Evolutionary conservation across 495 filamentous ascomycete species (phyloP).

Genomic region (Annulohypoxylon stygium): DNA sequence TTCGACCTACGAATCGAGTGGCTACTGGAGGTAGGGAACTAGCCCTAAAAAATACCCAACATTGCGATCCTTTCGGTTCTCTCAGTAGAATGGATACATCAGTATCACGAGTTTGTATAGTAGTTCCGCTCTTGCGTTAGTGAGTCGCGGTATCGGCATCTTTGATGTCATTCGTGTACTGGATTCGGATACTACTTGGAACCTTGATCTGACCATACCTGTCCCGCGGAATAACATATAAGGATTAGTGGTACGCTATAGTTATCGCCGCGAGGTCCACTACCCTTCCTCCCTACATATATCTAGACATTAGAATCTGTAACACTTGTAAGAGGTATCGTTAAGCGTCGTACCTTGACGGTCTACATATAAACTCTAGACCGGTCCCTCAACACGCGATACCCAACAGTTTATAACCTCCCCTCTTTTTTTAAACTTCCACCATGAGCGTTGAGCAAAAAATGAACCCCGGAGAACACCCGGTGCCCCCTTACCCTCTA

Average conservation of each 20-base stretch:
- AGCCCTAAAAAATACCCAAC: slow-evolving; percentile 15
- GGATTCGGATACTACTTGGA: not conserved
- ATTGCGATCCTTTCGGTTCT: slow-evolving; percentile 25
- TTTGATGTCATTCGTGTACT: slow-evolving; percentile 34
- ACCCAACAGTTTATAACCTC: slow-evolving; percentile 3
- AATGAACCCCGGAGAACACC: slow-evolving; percentile 26
- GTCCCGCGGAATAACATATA: slow-evolving; percentile 1
- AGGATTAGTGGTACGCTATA: not conserved
- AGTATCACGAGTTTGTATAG: slow-evolving; percentile 14
- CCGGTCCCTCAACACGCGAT: not conserved
- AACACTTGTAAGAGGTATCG: not conserved
- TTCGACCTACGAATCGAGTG: slow-evolving; percentile 20
- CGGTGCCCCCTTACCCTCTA: slow-evolving; percentile 67
- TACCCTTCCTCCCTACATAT: not conserved
- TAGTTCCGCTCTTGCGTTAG: slow-evolving; percentile 8
- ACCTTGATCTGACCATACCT: slow-evolving; percentile 31
- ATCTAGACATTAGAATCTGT: not conserved
- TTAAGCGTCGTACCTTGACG: not conserved
- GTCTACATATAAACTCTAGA: slow-evolving; percentile 10
- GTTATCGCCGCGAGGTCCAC: not conserved
- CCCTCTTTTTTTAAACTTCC: not conserved
- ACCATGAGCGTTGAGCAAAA: slow-evolving; percentile 42
- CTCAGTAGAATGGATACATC: slow-evolving; percentile 17
- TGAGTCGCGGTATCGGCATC: slow-evolving; percentile 37
- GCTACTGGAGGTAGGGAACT: slow-evolving; percentile 2